A percentile compares a stretch with the other conserved stretches of the same genome.
phyloP scores from a whole-genome alignment of 1,139 yeast species.

The Yamadazyma epiphylla region DNA sequence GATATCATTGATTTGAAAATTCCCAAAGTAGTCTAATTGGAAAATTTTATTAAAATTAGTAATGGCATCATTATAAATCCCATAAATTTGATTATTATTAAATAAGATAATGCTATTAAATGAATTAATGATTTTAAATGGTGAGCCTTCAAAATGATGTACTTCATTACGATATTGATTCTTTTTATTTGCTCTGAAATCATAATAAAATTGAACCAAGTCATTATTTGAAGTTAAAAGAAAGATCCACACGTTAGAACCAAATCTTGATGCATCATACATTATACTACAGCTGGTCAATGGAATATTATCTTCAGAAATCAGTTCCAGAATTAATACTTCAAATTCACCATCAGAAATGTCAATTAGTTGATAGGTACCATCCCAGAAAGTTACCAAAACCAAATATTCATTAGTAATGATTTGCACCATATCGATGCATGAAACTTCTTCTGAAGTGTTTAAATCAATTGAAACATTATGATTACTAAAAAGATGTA shows the following conservation, averaged over 20 bases:
- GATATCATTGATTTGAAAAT: constrained; percentile 10
- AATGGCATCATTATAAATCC: constrained; percentile 4
- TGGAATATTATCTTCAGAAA: constrained; percentile 4
- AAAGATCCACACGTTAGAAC: constrained; percentile 11
- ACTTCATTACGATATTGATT: constrained; percentile 4
- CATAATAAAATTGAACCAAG: constrained; percentile 10
- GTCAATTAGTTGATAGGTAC: constrained; percentile 9
- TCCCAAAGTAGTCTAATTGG: constrained; percentile 1
- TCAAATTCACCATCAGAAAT: constrained; percentile 6
- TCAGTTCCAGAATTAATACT: constrained; percentile 4
- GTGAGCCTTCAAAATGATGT: constrained; percentile 11
- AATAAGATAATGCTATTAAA: constrained; percentile 9
- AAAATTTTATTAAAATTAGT: constrained; percentile 7
- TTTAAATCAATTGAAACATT: constrained; percentile 1
- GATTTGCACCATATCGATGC: constrained; percentile 9
- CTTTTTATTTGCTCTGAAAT: constrained; percentile 6
- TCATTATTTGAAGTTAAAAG: constrained; percentile 13
- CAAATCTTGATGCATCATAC: constrained; percentile 1
- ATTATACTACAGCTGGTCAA: constrained; percentile 7
- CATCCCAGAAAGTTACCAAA: constrained; percentile 14
- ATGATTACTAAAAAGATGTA: no score
- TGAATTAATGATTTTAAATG: constrained; percentile 10
- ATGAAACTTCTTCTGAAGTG: constrained; percentile 8
- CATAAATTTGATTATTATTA: constrained; percentile 10
- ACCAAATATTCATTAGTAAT: constrained; percentile 8